Base-by-base conservation (phyloP, 257 asterid genomes). In the Solanum tarapatanum region DNA sequence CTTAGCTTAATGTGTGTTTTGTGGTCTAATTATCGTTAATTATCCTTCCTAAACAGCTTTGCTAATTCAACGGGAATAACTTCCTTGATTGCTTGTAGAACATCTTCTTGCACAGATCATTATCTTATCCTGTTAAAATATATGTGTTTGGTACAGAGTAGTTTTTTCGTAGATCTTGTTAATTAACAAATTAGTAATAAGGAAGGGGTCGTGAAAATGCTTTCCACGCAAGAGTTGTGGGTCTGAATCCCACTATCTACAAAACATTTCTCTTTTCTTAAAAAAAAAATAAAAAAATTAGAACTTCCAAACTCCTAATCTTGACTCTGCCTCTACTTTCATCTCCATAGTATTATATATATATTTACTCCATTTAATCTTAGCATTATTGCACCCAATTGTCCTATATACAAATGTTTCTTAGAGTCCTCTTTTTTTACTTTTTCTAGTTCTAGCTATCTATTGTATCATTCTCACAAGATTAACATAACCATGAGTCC, bases 161-260 rank as follows among this genome's bases (percentile, higher is more conserved):
- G 0, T 2, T 6, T 51, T 17, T 51, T 6, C n/a, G 0, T 51
- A 51, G 62, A 51, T 51, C 3, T 0, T 51, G 4, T 51, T 17
- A 17, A 6, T 17, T 51, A 1, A 17, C 1, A 51, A 0, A 10
- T 51, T 51, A 51, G n/a, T 6, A 0, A 0, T 51, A 51, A 51
- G 10, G 10, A 51, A 51, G n/a, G 10, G 10, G 1, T 51, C 1
- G n/a, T 51, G 7, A 0, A 51, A 51, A 51, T 51, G 0, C 0
- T 51, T 51, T 51, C 8, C 9, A 51, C 3, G 8, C 4, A 6
- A 17, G 10, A 51, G 2, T 51, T 51, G 4, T 51, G 10, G 4
- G 10, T 51, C 62, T 51, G 10, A 51, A 51, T 17, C n/a, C 62
- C 62, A 7, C 62, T 51, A 6, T 51, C 62, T 7, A 16, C 21